A percentile compares a stretch with the other conserved stretches of the same genome.
phyloP scores from a whole-genome alignment of 2,329 filamentous ascomycete genomes.

The Epichloe baconii region DNA sequence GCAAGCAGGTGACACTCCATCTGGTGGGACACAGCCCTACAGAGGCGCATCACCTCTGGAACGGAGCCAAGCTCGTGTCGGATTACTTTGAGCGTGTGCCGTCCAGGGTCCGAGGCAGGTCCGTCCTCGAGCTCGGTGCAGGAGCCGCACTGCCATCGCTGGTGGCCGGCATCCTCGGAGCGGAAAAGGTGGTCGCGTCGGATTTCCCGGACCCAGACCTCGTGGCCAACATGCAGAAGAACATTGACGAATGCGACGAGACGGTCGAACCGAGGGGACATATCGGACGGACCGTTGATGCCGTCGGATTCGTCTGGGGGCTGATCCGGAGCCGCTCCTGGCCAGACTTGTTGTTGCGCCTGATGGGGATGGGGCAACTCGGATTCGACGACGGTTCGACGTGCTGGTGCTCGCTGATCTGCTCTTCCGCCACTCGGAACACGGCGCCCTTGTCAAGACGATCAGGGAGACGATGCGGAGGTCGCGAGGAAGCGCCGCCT shows the following conservation, averaged over 20 bases:
- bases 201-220: slow-evolving; percentile 81
- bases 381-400: slow-evolving; percentile 44
- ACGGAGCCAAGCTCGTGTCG: slow-evolving; percentile 67
- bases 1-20: slow-evolving; percentile 53
- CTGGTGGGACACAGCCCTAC: slow-evolving; percentile 81
- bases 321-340: slow-evolving; percentile 43
- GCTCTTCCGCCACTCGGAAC: slow-evolving; percentile 83
- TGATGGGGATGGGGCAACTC: neutral
- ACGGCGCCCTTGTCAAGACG: slow-evolving; percentile 61
- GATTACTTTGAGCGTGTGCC: slow-evolving; percentile 62
- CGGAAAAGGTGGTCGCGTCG: slow-evolving; percentile 61
- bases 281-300: slow-evolving; percentile 31
- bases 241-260: slow-evolving; percentile 47
- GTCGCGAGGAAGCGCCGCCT: slow-evolving; percentile 44
- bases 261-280: slow-evolving; percentile 16
- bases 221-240: slow-evolving; percentile 65
- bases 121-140: slow-evolving; percentile 81
- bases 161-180: slow-evolving; percentile 61
- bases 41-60: slow-evolving; percentile 88
- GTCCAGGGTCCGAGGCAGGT: slow-evolving; percentile 48
- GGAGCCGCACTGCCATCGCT: slow-evolving; percentile 77
- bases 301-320: slow-evolving; percentile 80
- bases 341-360: slow-evolving; percentile 32
- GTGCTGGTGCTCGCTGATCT: slow-evolving; percentile 78
- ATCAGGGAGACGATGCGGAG: slow-evolving; percentile 53